Conservation (phyloP, 2,329 filamentous ascomycete genomes). For the Dryadomyces sulphureus region DNA sequence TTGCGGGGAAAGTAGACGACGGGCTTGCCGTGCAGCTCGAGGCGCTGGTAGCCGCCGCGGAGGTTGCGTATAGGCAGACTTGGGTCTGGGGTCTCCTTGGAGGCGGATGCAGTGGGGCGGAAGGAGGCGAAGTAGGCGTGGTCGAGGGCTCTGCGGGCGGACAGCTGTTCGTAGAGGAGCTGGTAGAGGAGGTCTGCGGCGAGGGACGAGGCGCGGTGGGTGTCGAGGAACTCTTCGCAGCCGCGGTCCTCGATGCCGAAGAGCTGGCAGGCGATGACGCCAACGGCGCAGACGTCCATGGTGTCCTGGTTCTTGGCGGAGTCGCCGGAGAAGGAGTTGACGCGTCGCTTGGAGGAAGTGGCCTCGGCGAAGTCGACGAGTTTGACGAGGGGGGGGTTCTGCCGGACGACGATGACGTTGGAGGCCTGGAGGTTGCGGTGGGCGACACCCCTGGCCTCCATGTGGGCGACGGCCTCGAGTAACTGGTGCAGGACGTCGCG, state of each 20-base stretch:
- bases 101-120: background rate
- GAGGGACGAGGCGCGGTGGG: background rate
- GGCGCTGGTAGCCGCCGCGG: background rate
- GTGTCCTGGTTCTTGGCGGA: background rate
- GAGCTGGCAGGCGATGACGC: background rate
- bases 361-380: constrained; percentile 7
- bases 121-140: background rate
- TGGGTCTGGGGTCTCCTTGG: background rate
- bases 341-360: background rate
- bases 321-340: background rate
- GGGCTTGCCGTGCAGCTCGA: background rate
- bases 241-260: too few relatives aligned
- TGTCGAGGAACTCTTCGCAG: too few relatives aligned
- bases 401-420: constrained; percentile 4
- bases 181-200: background rate
- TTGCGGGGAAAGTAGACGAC: background rate
- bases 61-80: background rate
- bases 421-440: constrained; percentile 9
- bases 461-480: constrained; percentile 3
- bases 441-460: constrained; percentile 1
- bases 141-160: background rate
- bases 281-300: background rate
- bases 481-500: constrained; percentile 4
- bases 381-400: background rate
- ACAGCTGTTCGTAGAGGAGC: background rate